Base-by-base conservation (phyloP, 306 rosid species). In the Castanea sativa region DNA sequence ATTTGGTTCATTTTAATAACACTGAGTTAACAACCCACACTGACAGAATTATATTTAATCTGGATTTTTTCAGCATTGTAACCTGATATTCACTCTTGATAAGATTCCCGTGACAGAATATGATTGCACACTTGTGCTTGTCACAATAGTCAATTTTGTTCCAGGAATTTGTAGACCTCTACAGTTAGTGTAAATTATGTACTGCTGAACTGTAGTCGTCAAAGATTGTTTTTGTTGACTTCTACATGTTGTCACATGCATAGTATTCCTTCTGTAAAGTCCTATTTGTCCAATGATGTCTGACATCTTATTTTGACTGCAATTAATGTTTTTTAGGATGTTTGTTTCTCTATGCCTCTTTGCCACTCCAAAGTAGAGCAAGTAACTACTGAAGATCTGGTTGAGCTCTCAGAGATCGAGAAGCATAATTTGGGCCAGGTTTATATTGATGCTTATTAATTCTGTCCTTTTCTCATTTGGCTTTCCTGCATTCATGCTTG, bases 371-470 rank as follows among this genome's bases (percentile, higher is more conserved):
- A 91, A 88, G 89, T 87, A 63, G 94, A 93, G 86, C 97, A 93
- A 80, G 94, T 83, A 51, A 79, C 89, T 20, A 83, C 90, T 19
- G 99, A 96, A 73, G 94, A 89, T 85, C 85, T 96, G 80, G 94
- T 88, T 79, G 99, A 96, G 81, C 96, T 96, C 78, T 93, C 98
- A 43, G 98, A 96, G 86, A 91, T 96, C 45, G 97, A 92, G 91
- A 94, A 91, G 83, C 92, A 90, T 69, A 92, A 93, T 80, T 80
- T 96, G 74, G 93, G 99, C 85, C 98, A 91, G 99, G 99, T 95
- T 79, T 77, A 78, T 83, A 71, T 79, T 78, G 61, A 1, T 35
- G 16, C 51, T n/a, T 71, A 51, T 41, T 73, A 76, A 16, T 49
- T 55, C 63, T 78, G 19, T 73, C 55, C 55, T 71, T 18, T 53